Conservation (phyloP, 495 filamentous ascomycete genomes). For the Daldinia childiae region DNA sequence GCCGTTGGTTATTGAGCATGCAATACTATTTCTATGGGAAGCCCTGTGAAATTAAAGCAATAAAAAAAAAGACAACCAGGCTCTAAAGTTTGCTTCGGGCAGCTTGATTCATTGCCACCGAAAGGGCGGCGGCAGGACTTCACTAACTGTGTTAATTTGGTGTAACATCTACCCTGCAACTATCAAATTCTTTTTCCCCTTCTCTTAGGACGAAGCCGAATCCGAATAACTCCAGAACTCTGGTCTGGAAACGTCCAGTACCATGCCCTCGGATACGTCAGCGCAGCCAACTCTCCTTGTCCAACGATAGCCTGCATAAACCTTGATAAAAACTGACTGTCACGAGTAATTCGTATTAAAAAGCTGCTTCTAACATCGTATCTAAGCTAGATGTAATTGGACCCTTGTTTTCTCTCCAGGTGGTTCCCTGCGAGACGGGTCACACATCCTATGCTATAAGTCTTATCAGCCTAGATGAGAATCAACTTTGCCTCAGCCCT, state of each 20-base stretch:
- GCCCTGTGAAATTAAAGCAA: slow-evolving; percentile 13
- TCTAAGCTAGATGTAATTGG: slow-evolving; percentile 5
- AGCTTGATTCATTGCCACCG: slow-evolving; percentile 27
- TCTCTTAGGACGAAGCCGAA: slow-evolving; percentile 18
- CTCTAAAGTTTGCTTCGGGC: slow-evolving; percentile 28
- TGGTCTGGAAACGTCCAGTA: slow-evolving; percentile 14
- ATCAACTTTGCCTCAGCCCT: slow-evolving; percentile 22
- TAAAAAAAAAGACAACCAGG: not conserved
- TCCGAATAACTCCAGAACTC: not conserved
- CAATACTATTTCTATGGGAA: not conserved
- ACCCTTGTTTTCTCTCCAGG: slow-evolving; percentile 3
- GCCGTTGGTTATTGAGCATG: slow-evolving; percentile 1
- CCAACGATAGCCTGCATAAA: slow-evolving; percentile 23
- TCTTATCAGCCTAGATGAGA: slow-evolving; percentile 25
- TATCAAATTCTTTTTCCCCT: slow-evolving; percentile 13
- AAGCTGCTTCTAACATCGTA: slow-evolving; percentile 9
- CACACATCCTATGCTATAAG: not conserved
- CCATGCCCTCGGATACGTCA: slow-evolving; percentile 10
- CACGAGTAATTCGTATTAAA: slow-evolving; percentile 22
- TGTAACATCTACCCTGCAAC: slow-evolving; percentile 26
- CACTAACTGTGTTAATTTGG: slow-evolving; percentile 2
- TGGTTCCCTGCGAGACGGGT: slow-evolving; percentile 1
- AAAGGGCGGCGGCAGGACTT: slow-evolving; percentile 20
- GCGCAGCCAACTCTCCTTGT: slow-evolving; percentile 1
- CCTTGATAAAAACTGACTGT: not conserved